Evolutionary conservation across 1,139 yeast species (phyloP), one percentile per base, ranked within the genome.

Genomic region (Arxiozyma telluris): DNA sequence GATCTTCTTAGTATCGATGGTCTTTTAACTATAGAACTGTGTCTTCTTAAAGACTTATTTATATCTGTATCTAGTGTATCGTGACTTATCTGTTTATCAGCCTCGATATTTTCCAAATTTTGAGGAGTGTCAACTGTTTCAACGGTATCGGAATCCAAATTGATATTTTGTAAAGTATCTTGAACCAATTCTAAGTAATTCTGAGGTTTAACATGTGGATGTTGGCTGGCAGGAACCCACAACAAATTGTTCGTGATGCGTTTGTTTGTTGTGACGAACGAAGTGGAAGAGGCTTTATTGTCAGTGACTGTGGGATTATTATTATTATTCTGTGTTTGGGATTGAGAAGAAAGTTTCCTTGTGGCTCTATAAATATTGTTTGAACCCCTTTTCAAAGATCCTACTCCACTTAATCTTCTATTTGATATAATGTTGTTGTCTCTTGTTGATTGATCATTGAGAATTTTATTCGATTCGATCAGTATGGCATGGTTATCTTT

Each of bases 151-250:
- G 54, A 60, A 21, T 61, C 64, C 12, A 64, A 44, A 23, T 83
- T 77, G 57, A 89, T 77, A 64, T 86, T 95, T 58, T 87, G 85
- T 21, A 90, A 83, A 25, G 93, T 86, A 51, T 82, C 78, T 63
- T 86, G 87, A 44, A 93, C 88, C 71, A 89, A 90, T 58, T 82
- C 80, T 61, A 85, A 80, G 77, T 90, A 93, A 62, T 87, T 89
- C 62, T 88, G 95, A 0, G 98, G 98, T 42, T 95, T 91, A 20
- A 93, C 81, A 64, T 87, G 93, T 1, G 98, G 98, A 67, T 93
- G 98, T 50, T 89, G 78, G 59, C 82, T 83, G 1, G 98, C 98
- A 0, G 98, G 97, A 1, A 93, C 97, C 98, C 98, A 91, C 51
- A 90, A 72, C 18, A 83, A 69, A 53, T 75, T 73, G 41, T 73